phyloP scores from a whole-genome alignment of 2,329 filamentous ascomycete species.

The Cladorrhinum sp. region DNA sequence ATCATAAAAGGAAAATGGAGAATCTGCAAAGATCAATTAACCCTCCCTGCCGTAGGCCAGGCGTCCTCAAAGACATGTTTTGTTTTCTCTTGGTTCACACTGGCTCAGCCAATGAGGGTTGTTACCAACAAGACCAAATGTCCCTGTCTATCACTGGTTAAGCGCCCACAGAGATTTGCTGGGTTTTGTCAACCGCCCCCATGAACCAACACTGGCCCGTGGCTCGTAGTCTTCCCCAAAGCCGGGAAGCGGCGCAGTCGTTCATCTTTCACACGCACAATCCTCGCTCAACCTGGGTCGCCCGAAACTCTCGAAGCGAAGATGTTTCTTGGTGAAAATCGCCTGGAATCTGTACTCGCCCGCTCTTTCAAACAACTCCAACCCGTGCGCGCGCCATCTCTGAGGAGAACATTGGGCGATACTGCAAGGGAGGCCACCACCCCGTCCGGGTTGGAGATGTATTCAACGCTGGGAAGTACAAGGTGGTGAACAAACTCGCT shows the following conservation, averaged over 20 bases:
- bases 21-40: no score
- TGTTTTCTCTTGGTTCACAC: no score
- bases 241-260: no score
- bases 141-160: not conserved
- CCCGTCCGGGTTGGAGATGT: conserved; percentile 15
- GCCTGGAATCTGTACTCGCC: not conserved
- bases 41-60: not conserved
- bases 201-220: not conserved
- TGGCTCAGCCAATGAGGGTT: not conserved
- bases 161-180: not conserved
- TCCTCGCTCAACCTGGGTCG: no score
- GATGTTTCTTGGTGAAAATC: no score
- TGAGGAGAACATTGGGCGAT: conserved; percentile 5
- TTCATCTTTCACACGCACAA: no score
- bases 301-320: no score
- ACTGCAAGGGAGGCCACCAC: conserved; percentile 12
- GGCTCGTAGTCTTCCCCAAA: no score
- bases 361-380: not conserved
- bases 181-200: not conserved
- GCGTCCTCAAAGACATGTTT: not conserved
- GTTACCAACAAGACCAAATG: not conserved
- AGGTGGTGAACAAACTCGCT: conserved; percentile 7
- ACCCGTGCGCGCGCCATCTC: not conserved
- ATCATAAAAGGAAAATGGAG: no score
- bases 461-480: conserved; percentile 10